phyloP scores from a whole-genome alignment of 1,284 basidiomycete species.

The Leccinum griseonigrum region DNA sequence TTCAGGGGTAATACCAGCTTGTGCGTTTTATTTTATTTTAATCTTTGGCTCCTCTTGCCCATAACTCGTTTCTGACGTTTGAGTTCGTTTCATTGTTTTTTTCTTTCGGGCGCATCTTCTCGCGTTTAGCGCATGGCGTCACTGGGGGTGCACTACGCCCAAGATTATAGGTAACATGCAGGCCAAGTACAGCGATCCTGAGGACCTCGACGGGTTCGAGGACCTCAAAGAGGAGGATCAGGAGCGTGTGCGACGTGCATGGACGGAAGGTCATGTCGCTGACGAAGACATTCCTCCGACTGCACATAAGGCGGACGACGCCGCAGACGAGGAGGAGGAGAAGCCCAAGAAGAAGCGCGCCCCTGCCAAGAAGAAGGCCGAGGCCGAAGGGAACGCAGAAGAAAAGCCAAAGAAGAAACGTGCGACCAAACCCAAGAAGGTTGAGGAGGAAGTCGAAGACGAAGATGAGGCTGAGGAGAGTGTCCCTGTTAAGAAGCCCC shows the following conservation, averaged over 20 bases:
- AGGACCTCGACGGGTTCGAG: conserved; percentile 74
- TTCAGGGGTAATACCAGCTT: conserved; percentile 69
- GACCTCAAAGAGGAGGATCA: conserved; percentile 65
- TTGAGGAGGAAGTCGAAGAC: conserved; percentile 39
- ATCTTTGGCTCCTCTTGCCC: neutral
- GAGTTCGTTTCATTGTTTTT: neutral
- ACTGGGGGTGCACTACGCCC: conserved; percentile 79
- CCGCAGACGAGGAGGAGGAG: conserved; percentile 43
- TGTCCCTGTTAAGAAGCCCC: conserved; percentile 37
- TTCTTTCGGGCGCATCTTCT: neutral
- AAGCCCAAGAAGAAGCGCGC: conserved; percentile 40
- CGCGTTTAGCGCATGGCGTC: conserved; percentile 62
- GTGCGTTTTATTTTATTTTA: conserved; percentile 42
- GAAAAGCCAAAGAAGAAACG: conserved; percentile 40
- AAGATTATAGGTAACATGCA: conserved; percentile 76
- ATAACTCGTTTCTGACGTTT: neutral
- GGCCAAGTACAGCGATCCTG: conserved; percentile 52
- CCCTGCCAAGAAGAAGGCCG: conserved; percentile 40
- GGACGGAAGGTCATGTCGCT: conserved; percentile 71
- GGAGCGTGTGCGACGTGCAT: conserved; percentile 64
- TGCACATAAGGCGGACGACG: conserved; percentile 57
- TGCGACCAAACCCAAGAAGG: conserved; percentile 40
- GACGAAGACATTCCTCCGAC: conserved; percentile 75
- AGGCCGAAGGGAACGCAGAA: conserved; percentile 42
- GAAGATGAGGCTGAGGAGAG: conserved; percentile 39